Conservation (phyloP, 306 rosid species). For the Prunus campanulata region DNA sequence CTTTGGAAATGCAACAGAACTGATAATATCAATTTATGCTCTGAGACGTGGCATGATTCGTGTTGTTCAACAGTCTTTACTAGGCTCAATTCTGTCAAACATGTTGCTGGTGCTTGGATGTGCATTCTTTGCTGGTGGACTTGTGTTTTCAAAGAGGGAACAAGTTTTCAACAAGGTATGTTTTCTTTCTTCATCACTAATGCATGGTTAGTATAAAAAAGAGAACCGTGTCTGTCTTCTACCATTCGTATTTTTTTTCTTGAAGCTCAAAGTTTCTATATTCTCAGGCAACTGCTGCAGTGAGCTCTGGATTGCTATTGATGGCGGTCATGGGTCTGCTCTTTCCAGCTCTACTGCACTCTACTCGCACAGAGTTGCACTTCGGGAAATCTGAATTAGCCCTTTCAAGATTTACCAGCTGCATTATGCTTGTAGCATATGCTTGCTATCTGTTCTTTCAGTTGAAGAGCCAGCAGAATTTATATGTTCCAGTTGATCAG, state of each 20-base stretch:
- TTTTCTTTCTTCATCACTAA: neutral
- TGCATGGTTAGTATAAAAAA: neutral
- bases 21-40: slow-evolving; percentile 77
- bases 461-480: slow-evolving; percentile 39
- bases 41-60: slow-evolving; percentile 59
- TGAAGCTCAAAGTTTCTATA: neutral
- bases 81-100: slow-evolving; percentile 85
- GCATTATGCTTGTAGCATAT: slow-evolving; percentile 70
- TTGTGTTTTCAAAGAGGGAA: slow-evolving; percentile 54
- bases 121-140: slow-evolving; percentile 77
- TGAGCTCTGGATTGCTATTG: slow-evolving; percentile 49
- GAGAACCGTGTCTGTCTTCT: neutral
- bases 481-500: slow-evolving; percentile 42
- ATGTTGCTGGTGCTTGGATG: slow-evolving; percentile 88
- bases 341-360: slow-evolving; percentile 62
- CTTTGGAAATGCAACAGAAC: slow-evolving; percentile 89
- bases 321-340: slow-evolving; percentile 64
- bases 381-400: slow-evolving; percentile 53
- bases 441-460: slow-evolving; percentile 54
- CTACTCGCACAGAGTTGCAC: slow-evolving; percentile 44
- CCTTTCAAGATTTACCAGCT: slow-evolving; percentile 73
- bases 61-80: slow-evolving; percentile 74
- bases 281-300: slow-evolving; percentile 34
- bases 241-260: neutral
- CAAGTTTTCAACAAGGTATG: slow-evolving; percentile 77